Evolutionary conservation across 305 asterid genomes (phyloP), one percentile per base, ranked within the genome.

Genomic region (Ajuga reptans): DNA sequence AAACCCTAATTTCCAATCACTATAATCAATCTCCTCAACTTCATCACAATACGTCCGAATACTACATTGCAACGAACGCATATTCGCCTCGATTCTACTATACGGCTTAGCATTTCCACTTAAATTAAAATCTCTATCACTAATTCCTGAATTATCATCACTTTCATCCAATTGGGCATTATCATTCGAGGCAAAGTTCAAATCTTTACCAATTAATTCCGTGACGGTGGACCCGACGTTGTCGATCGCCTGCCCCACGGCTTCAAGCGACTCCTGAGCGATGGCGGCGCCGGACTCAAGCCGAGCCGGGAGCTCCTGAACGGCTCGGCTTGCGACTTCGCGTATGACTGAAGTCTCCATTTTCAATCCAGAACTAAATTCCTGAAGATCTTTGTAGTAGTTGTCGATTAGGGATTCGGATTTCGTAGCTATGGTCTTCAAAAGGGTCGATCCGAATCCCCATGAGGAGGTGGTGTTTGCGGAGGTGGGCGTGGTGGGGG

Each of bases 231-330:
- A 79, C 6, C 94, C 89, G 41, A 88, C 83, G 81, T 78, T 81
- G 75, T 90, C 97, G 73, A 92, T 83, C 10, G 87, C 96, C 77
- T 87, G 92, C 7, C 95, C 97, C 39, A 90, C 94, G 51, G 95
- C 86, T 47, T 92, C 96, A 1, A 92, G 89, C 49, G 98, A 88
- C 54, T 84, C 88, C 78, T 89, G 98, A 6, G 96, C 96, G 57
- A 86, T 84, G 75, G 95, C 89, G 81, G 95, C 92, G 36, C 92
- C 89, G n/a, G 95, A 82, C 76, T 91, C 95, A 34, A 92, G 84
- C 54, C 90, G 84, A 12, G 84, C 83, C 6, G 98, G 96, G 21
- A 92, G 83, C 52, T 88, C 86, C 10, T 75, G 77, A 3, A 92
- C 92, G 60, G 87, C 95, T 10, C 90, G 95, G 82, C 76, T 78